These are phyloP conservation scores for Colletotrichum cuscutae DNA, from an alignment of 2,329 filamentous ascomycete species.

Conservation along the genomic window DNA sequence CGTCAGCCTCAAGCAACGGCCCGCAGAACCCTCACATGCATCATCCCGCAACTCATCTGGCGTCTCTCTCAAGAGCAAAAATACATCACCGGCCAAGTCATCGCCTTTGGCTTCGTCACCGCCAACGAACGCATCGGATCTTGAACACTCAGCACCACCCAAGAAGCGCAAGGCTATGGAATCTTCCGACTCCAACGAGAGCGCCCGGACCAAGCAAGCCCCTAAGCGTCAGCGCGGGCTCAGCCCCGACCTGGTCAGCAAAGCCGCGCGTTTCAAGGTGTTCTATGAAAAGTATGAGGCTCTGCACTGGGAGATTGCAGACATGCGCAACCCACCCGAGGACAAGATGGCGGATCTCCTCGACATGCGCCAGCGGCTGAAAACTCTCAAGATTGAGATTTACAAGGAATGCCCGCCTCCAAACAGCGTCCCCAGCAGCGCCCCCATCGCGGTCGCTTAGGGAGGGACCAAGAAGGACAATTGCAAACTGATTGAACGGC, in stretches of 20 bases:
- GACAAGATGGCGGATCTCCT: conserved; percentile 61
- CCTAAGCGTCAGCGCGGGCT: conserved; percentile 52
- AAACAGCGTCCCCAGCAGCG: too few relatives aligned
- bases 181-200: conserved; percentile 32
- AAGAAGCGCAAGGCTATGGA: conserved; percentile 57
- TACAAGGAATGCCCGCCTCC: conserved; percentile 54
- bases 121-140: conserved; percentile 72
- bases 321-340: conserved; percentile 59
- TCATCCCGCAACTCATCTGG: conserved; percentile 55
- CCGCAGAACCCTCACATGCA: conserved; percentile 60
- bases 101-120: conserved; percentile 74
- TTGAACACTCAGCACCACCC: conserved; percentile 56
- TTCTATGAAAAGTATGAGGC: conserved; percentile 67
- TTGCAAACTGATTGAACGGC: background rate
- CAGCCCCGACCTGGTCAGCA: conserved; percentile 59
- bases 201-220: conserved; percentile 34
- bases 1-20: conserved; percentile 52
- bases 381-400: conserved; percentile 69
- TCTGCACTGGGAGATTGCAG: conserved; percentile 65
- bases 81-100: conserved; percentile 70
- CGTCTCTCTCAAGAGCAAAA: conserved; percentile 50
- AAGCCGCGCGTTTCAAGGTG: conserved; percentile 65
- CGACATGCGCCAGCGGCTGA: conserved; percentile 64
- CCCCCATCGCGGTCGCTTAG: conserved; percentile 37
- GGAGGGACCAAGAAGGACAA: background rate